phyloP scores from a whole-genome alignment of 129 eudicot species.

The Mikania micrantha region DNA sequence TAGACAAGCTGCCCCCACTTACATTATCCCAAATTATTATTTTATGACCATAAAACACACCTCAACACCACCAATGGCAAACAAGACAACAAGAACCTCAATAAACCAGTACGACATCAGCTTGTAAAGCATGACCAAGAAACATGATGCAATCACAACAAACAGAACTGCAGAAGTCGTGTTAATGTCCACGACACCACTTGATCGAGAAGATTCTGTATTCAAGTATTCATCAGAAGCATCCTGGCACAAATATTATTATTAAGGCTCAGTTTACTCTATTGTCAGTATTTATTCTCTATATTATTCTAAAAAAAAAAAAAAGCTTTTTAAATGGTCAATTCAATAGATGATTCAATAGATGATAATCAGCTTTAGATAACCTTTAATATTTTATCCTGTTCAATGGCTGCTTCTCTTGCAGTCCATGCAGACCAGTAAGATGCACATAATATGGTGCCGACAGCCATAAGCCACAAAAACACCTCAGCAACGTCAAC shows the following conservation, averaged over 20 bases:
- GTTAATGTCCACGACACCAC: conserved; percentile 84
- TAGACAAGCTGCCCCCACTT: neutral
- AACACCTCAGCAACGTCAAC: conserved; percentile 99
- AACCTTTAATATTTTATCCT: conserved; percentile 86
- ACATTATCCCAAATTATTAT: neutral
- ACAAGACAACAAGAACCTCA: conserved; percentile 90
- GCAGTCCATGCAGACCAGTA: conserved; percentile 99
- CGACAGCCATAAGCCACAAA: conserved; percentile 98
- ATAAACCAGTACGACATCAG: conserved; percentile 94
- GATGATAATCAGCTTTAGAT: conserved; percentile 6
- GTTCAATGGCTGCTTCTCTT: conserved; percentile 93
- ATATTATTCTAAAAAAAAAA: too few relatives aligned
- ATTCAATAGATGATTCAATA: neutral
- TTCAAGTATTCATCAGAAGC: conserved; percentile 59
- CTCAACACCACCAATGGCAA: conserved; percentile 96
- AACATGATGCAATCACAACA: conserved; percentile 94
- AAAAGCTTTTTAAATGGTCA: neutral
- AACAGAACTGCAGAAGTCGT: conserved; percentile 83
- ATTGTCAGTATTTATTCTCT: neutral
- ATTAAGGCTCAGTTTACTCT: conserved; percentile 10
- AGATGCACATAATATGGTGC: conserved; percentile 94
- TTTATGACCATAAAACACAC: conserved; percentile 32
- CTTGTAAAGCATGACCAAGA: conserved; percentile 96
- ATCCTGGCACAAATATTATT: conserved; percentile 46
- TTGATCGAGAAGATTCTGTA: conserved; percentile 34